Percentiles rank a stretch among this genome's conserved stretches.
Conservation (phyloP, 225 moss, liverwort and hornwort species). For the Bryoerythrophyllum caledonicum region DNA sequence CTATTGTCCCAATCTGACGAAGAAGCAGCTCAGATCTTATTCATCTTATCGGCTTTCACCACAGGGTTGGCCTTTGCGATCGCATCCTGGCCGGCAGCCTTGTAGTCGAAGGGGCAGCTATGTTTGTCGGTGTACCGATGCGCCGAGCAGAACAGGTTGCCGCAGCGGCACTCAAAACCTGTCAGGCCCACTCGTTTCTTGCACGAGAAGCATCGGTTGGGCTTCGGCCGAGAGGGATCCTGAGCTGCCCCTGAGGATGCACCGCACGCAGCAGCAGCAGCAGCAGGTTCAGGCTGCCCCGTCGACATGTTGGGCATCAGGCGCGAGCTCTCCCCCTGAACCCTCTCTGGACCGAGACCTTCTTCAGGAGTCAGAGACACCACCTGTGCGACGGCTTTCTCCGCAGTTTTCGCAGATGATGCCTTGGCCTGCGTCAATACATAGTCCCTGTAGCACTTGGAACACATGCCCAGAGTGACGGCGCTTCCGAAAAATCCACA, state of each 20-base stretch:
- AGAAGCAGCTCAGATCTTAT: slow-evolving; percentile 74
- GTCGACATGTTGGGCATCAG: slow-evolving; percentile 16
- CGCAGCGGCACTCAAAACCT: slow-evolving; percentile 92
- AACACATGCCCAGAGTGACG: slow-evolving; percentile 73
- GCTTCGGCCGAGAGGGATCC: slow-evolving; percentile 42
- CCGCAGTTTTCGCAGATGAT: slow-evolving; percentile 41
- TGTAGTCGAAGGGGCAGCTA: slow-evolving; percentile 83
- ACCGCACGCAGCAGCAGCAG: slow-evolving; percentile 15
- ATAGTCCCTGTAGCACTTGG: slow-evolving; percentile 79
- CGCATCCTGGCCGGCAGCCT: slow-evolving; percentile 83
- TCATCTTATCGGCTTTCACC: slow-evolving; percentile 86
- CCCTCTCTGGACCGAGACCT: slow-evolving; percentile 36
- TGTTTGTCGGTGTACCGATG: slow-evolving; percentile 97
- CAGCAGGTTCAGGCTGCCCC: slow-evolving; percentile 26
- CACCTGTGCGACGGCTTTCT: slow-evolving; percentile 21
- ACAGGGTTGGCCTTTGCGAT: slow-evolving; percentile 94
- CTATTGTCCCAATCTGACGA: slow-evolving; percentile 11
- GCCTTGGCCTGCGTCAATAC: slow-evolving; percentile 68
- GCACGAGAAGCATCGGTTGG: slow-evolving; percentile 79
- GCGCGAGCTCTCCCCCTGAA: slow-evolving; percentile 43
- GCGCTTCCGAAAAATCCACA: slow-evolving; percentile 92
- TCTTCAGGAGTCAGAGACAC: slow-evolving; percentile 14
- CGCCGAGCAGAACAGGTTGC: slow-evolving; percentile 76
- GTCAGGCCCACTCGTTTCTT: slow-evolving; percentile 89
- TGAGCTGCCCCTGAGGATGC: slow-evolving; percentile 33